phyloP scores from a whole-genome alignment of 2,329 filamentous ascomycete genomes.

The Neonectria punicea region DNA sequence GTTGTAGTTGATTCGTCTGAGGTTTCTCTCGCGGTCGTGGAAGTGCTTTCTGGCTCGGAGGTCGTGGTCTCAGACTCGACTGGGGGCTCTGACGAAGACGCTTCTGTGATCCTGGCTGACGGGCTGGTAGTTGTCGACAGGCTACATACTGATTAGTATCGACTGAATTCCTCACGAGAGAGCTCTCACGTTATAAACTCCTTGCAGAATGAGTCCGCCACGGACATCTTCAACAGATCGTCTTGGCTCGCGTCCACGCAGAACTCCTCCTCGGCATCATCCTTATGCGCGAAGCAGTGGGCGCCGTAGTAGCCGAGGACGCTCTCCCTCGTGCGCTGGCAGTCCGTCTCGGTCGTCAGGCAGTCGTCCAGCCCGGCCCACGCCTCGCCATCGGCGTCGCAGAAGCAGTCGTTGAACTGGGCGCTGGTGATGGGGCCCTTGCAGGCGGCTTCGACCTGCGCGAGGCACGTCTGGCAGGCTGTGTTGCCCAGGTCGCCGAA shows the following conservation, averaged over 20 bases:
- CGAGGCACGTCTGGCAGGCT: constrained; percentile 10
- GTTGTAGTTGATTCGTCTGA: neutral
- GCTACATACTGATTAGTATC: neutral
- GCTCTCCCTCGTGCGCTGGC: neutral
- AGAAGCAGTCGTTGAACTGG: constrained; percentile 23
- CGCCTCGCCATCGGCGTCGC: constrained; percentile 7
- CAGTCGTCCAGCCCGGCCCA: constrained; percentile 5
- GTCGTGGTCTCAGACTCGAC: neutral
- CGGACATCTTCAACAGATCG: constrained; percentile 9
- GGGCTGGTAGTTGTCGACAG: neutral
- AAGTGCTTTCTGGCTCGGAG: neutral
- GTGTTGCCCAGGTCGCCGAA: constrained; percentile 1
- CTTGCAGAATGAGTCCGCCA: constrained; percentile 14
- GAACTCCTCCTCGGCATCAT: constrained; percentile 14
- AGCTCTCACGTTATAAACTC: constrained; percentile 18
- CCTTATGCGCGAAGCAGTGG: constrained; percentile 17
- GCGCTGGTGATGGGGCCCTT: constrained; percentile 10
- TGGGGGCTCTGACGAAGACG: neutral
- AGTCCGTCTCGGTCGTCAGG: neutral
- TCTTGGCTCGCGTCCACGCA: constrained; percentile 13
- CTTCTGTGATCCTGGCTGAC: neutral
- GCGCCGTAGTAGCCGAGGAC: constrained; percentile 6
- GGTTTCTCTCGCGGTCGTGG: neutral
- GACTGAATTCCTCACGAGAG: neutral
- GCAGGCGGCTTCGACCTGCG: constrained; percentile 10